These are phyloP conservation scores for Mucor irregularis DNA, from an alignment of 371 early-diverging fungal species.

Conservation along the genomic window DNA sequence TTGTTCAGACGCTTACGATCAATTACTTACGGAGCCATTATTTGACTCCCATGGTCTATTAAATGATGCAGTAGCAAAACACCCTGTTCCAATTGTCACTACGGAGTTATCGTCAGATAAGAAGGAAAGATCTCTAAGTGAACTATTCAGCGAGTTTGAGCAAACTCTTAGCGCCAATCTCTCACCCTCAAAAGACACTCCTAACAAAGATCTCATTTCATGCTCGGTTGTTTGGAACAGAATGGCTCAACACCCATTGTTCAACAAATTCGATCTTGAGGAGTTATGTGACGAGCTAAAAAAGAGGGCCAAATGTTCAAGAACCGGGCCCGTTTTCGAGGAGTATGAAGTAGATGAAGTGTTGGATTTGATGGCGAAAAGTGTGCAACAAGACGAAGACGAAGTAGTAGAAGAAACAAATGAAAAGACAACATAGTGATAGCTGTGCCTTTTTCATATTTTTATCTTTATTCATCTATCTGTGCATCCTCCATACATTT, in stretches of 20 bases:
- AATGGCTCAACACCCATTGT: slow-evolving; percentile 50
- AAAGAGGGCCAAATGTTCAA: slow-evolving; percentile 54
- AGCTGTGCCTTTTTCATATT: background rate
- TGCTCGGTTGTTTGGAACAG: slow-evolving; percentile 47
- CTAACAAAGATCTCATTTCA: slow-evolving; percentile 19
- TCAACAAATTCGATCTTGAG: slow-evolving; percentile 52
- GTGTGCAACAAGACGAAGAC: background rate
- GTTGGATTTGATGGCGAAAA: slow-evolving; percentile 8
- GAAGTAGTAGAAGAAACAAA: no score
- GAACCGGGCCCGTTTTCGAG: slow-evolving; percentile 50
- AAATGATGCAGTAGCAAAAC: slow-evolving; percentile 32
- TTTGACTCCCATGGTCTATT: slow-evolving; percentile 44
- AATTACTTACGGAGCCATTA: slow-evolving; percentile 44
- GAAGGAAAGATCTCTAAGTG: background rate
- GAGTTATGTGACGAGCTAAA: slow-evolving; percentile 47
- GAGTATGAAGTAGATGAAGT: slow-evolving; percentile 26
- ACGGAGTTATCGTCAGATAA: background rate
- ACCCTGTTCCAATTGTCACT: slow-evolving; percentile 48
- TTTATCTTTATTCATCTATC: background rate
- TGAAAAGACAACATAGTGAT: background rate
- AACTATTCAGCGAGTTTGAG: slow-evolving; percentile 20
- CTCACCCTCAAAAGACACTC: background rate
- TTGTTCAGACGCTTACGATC: slow-evolving; percentile 45
- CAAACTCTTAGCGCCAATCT: slow-evolving; percentile 10
- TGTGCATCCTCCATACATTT: background rate